Percentiles rank a stretch among this genome's conserved stretches.
Evolutionary conservation across 371 early-diverging fungal genomes (phyloP).

Genomic region (Mucor indicus): DNA sequence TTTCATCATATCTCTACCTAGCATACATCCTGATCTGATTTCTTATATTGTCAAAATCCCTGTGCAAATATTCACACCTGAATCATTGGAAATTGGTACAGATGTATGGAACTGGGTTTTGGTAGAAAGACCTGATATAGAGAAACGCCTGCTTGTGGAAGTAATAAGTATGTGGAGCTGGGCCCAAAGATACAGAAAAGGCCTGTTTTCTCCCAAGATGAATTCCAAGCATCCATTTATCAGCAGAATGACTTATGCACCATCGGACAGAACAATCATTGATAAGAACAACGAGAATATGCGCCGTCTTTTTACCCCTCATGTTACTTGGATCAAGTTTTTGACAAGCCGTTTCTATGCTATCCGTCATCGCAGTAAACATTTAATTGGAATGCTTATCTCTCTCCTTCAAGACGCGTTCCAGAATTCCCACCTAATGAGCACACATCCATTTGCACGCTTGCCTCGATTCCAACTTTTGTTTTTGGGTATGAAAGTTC

Average conservation of each 20-base stretch:
- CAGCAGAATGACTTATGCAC: slow-evolving; percentile 89
- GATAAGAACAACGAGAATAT: slow-evolving; percentile 62
- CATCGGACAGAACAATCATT: slow-evolving; percentile 78
- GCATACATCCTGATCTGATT: slow-evolving; percentile 70
- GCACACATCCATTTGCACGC: slow-evolving; percentile 74
- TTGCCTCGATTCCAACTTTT: slow-evolving; percentile 79
- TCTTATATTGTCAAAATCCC: slow-evolving; percentile 86
- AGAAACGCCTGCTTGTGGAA: slow-evolving; percentile 81
- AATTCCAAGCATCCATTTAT: slow-evolving; percentile 81
- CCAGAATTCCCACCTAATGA: slow-evolving; percentile 54
- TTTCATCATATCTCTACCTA: slow-evolving; percentile 20
- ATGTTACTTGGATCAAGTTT: slow-evolving; percentile 84
- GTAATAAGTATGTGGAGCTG: slow-evolving; percentile 83
- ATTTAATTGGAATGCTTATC: slow-evolving; percentile 69
- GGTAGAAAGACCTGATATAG: slow-evolving; percentile 71
- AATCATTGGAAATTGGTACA: slow-evolving; percentile 75
- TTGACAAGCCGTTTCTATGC: slow-evolving; percentile 81
- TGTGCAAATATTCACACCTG: slow-evolving; percentile 72
- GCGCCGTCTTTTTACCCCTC: slow-evolving; percentile 68
- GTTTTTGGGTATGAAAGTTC: slow-evolving; percentile 72
- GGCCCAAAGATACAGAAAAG: slow-evolving; percentile 72
- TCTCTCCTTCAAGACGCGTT: slow-evolving; percentile 78
- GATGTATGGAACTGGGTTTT: slow-evolving; percentile 89
- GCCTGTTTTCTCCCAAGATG: slow-evolving; percentile 65
- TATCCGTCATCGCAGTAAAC: slow-evolving; percentile 72